Base-by-base conservation (phyloP, 1,284 basidiomycete genomes). In the Volvariella surrecta region DNA sequence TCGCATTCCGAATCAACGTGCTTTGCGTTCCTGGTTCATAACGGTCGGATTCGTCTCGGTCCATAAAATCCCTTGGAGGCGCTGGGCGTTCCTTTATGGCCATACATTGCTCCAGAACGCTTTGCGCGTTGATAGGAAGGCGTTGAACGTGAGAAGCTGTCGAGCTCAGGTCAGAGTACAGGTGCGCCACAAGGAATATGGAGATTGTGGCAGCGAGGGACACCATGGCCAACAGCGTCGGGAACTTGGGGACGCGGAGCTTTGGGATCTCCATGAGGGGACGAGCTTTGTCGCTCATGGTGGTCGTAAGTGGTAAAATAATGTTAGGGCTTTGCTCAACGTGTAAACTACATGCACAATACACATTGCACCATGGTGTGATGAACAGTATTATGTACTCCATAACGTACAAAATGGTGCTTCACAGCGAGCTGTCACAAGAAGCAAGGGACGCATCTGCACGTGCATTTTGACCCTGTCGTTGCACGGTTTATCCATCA, bases 1-100 rank as follows among this genome's bases (percentile, higher is more conserved):
- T 80, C 1, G 79, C 88, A 58, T 94, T 91, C 57, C 72, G 71
- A 52, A 94, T 81, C 52, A 83, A 66, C 4, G 80, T 79, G 2
- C 80, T 64, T 32, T 70, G 71, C 0, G 82, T 83, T 2, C 79
- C 82, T 4, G 62, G 59, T 43, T 82, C 86, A 52, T 74, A 87
- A 32, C 89, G 68, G 55, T 93, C 89, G 3, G 81, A 89, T 28
- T 58, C 59, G 4, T 70, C 71, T 10, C 90, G 73, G 21, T 62
- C 56, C 37, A 62, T 57, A 54, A 85, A 86, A 20, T 63, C 54
- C 0, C 61, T 54, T 11, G 77, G 64, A 7, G 81, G 74, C 0
- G 72, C 71, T 0, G 77, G 70, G 20, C 52, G 55, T 40, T 54
- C 55, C 39, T 59, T 63, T 44, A 76, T 54, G 17, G 65, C 55